Conservation (phyloP, 1,139 yeast species). For the Taphrina pruni region DNA sequence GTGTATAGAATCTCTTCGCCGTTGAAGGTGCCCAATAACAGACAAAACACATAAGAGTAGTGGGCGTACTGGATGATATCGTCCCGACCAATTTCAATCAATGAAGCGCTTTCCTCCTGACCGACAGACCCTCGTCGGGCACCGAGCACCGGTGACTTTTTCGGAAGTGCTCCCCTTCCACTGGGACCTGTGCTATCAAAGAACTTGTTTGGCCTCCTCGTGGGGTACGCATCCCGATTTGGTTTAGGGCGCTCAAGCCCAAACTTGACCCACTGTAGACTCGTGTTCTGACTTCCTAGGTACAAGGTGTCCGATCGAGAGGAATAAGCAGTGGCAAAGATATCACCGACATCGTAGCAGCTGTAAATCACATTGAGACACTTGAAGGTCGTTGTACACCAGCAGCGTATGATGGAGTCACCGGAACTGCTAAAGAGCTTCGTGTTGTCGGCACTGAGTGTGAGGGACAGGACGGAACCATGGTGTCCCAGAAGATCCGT, state of each 20-base stretch:
- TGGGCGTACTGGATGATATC: conserved; percentile 84
- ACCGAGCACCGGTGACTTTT: conserved; percentile 23
- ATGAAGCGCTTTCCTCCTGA: conserved; percentile 40
- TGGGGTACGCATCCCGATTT: conserved; percentile 50
- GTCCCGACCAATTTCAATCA: conserved; percentile 71
- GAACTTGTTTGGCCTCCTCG: conserved; percentile 74
- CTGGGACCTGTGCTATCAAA: conserved; percentile 91
- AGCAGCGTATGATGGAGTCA: conserved; percentile 84
- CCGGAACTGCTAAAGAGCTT: conserved; percentile 83
- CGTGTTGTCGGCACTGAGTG: conserved; percentile 64
- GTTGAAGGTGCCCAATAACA: conserved; percentile 47
- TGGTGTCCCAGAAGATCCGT: conserved; percentile 62
- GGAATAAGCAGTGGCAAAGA: conserved; percentile 80
- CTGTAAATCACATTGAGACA: conserved; percentile 75
- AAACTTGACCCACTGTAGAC: conserved; percentile 70
- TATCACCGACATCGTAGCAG: conserved; percentile 87
- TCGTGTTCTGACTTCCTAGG: conserved; percentile 91
- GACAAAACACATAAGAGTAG: conserved; percentile 72
- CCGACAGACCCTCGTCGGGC: conserved; percentile 14
- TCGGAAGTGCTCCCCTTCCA: conserved; percentile 54
- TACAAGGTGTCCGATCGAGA: conserved; percentile 66
- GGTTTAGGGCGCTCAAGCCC: conserved; percentile 44
- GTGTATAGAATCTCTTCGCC: conserved; percentile 58
- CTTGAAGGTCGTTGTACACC: conserved; percentile 62
- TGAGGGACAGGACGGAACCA: conserved; percentile 74